Evolutionary conservation across 495 filamentous ascomycete genomes (phyloP), one percentile per base, ranked within the genome.

Genomic region (Aspergillus cristatus): DNA sequence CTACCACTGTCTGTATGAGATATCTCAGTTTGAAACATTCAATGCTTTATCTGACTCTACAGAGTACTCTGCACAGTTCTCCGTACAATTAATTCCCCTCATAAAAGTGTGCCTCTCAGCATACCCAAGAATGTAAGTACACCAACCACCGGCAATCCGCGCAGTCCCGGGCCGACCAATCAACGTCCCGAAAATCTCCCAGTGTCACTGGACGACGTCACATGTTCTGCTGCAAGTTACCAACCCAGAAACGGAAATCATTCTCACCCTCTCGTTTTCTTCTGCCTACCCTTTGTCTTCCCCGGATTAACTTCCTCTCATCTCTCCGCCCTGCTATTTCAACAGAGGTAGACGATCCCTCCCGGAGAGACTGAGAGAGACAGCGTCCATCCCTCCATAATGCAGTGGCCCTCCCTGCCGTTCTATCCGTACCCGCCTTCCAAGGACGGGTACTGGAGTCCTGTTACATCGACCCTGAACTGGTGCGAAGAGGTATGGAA

Each of bases 391-490:
- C 41, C 35, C 26, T 36, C 18, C 22, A 55, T 14, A 32, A 67
- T 67, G 62, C 33, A 37, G 37, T 61, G 60, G 60, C 34, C 42
- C 40, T 32, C 34, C 11, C 40, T 81, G 12, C 78, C 75, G 20
- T 71, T 64, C 18, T 71, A 90, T 43, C 74, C 80, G 15, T 95
- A 94, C 57, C 78, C 82, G 32, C 67, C 76, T 7, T 51, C 67
- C 17, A 62, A 58, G 40, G 67, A 74, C 35, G 88, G 88, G 18
- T 84, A 78, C 56, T 95, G 88, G 88, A 75, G 70, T 10, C 80
- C 86, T 25, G 82, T 91, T 29, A 94, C 86, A 0, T 89, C 86
- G 14, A 95, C 88, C 0, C 52, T 95, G 40, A 91, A 94, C 48
- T 95, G 86, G 80, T 94, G 88, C 54, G 88, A 94, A 74, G 87